Evolutionary conservation across 2,329 filamentous ascomycete genomes (phyloP), one percentile per base, ranked within the genome.

Genomic region (Chaetomium sp.): DNA sequence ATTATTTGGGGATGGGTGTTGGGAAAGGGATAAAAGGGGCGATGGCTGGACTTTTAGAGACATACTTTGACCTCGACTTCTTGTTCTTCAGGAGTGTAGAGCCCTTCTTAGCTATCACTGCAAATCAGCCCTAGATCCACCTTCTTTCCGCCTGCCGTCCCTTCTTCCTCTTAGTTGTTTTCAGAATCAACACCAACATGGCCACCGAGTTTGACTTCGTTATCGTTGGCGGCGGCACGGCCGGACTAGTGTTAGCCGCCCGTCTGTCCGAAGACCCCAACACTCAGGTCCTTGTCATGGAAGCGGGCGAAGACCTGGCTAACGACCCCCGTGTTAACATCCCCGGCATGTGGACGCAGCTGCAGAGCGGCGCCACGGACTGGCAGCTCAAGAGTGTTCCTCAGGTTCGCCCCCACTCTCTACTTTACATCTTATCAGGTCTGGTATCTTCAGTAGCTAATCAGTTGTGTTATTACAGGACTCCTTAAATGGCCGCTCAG

Each of bases 161-260:
- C 19, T 27, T 27, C 19, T 27, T 27, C 19, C 19, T 27, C 19
- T 27, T 27, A 27, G 19, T 27, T 27, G 19, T 27, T 27, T 27
- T 27, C 19, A 27, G 19, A 27, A 12, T n/a, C 3, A 48, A n/a
- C 34, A 42, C 49, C 38, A 34, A n/a, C n/a, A 48, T 53, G 52
- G 10, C 37, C n/a, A 6, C 45, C 14, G 34, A 42, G 10, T 54
- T 53, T n/a, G 74, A 78, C 63, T 76, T 74, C 60, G 62, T 77
- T 57, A 68, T 78, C 47, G 73, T 76, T 12, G 46, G 53, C n/a
- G 47, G 53, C 35, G 53, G 47, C 27, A 50, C 52, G 35, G 53
- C 53, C 41, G 75, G 76, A 32, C 72, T 76, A 55, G 71, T 74
- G 3, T 68, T 78, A 55, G 76, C 74, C 12, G 68, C 69, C 48